Evolutionary conservation across 1,139 yeast genomes (phyloP).

Genomic region (Debaryomycetaceae sp.): DNA sequence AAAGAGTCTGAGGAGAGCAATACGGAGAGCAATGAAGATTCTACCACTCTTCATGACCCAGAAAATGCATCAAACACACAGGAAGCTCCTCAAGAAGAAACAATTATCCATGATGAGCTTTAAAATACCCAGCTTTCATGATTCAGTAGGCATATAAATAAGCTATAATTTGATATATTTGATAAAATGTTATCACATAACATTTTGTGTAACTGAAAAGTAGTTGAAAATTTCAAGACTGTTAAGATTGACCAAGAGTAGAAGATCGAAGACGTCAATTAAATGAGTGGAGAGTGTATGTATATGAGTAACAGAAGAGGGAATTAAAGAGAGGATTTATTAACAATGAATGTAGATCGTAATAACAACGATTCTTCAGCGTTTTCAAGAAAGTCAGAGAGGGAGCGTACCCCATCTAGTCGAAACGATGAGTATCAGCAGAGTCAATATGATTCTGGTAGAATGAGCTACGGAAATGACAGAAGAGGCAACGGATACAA

Average conservation of each 20-base stretch:
- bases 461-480: background rate
- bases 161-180: background rate
- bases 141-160: background rate
- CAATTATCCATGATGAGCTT: background rate
- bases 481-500: constrained; percentile 1
- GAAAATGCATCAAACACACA: background rate
- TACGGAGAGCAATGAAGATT: background rate
- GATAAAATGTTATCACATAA: background rate
- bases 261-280: background rate
- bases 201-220: background rate
- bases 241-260: too few species aligned
- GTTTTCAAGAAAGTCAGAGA: background rate
- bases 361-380: background rate
- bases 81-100: background rate
- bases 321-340: too few species aligned
- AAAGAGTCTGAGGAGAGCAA: background rate
- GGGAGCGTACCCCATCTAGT: background rate
- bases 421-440: background rate
- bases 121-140: background rate
- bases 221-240: background rate
- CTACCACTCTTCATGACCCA: background rate
- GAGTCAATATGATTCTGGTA: background rate
- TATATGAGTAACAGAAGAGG: background rate
- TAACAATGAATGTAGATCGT: background rate
- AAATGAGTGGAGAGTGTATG: constrained; percentile 1